These are phyloP conservation scores for Buxus sempervirens DNA, from an alignment of 164 flowering plant genomes.

Conservation along the genomic window DNA sequence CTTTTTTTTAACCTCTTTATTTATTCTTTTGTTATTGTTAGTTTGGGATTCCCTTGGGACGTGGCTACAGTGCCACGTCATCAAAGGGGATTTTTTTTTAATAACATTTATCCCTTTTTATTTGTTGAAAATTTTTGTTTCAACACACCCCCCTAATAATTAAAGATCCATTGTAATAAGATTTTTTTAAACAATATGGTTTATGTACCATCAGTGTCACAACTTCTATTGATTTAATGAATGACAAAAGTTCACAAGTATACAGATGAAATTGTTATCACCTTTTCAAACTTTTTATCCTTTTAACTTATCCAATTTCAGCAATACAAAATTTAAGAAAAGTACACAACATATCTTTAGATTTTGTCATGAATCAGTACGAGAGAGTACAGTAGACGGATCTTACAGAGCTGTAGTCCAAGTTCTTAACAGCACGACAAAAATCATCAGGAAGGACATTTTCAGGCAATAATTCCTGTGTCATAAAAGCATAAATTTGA, in stretches of 20 bases:
- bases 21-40: no score
- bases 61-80: no score
- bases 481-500: conserved; percentile 12
- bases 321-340: not conserved
- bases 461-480: conserved; percentile 74
- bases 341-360: not conserved
- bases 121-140: no score
- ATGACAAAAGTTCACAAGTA: not conserved
- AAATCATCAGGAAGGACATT: conserved; percentile 76
- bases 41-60: no score
- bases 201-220: not conserved
- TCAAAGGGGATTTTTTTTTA: no score
- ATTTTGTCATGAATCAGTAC: not conserved
- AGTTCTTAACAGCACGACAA: conserved; percentile 47
- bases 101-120: no score
- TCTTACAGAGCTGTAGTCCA: conserved; percentile 92
- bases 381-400: not conserved
- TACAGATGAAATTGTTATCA: not conserved
- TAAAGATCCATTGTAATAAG: not conserved
- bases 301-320: no score
- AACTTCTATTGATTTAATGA: not conserved
- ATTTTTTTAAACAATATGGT: not conserved
- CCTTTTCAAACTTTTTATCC: no score
- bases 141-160: not conserved
- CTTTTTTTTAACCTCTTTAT: no score